Base-by-base conservation (phyloP, 495 filamentous ascomycete species). In the Cenococcum geophilum region DNA sequence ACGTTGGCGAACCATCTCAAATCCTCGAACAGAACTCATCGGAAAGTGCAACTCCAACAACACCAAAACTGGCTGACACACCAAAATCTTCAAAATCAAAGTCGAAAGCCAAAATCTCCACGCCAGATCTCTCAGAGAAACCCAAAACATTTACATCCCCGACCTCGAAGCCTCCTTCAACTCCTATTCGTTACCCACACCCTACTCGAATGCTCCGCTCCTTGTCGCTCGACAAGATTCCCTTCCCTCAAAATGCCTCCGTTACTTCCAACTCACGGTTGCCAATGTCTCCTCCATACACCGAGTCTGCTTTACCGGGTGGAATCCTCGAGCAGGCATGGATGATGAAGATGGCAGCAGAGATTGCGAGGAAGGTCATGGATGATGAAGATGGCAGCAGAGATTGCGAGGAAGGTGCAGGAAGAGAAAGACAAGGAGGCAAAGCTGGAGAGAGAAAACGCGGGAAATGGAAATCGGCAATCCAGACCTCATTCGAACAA, bases 341-440 rank as follows among this genome's bases (percentile, higher is more conserved):
- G 82, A 86, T 97, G 65, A 86, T 87, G 77, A 91, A 91, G 76
- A 88, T 98, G 74, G 92, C 92, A 5, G 82, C 83, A 49, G 92
- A 98, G 74, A 91, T 97, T 49, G 90, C 90, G 43, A 81, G 87
- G 65, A 86, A 88, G 27, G 86, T 92, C 88, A 0, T 91, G 92
- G 82, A 86, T 97, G 65, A 86, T 87, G 77, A 91, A 91, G 76
- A 88, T 98, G 74, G 92, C 92, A 5, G 82, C 83, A 49, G 92
- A 98, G 74, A 91, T 97, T 49, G 90, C 90, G 43, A 81, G 87
- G 65, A 86, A 88, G 27, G 86, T 92, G 63, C 85, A 91, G 58
- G 89, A 95, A 53, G 82, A 90, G 68, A 85, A 85, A 65, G 65
- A 71, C 27, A 60, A 64, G 52, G 77, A 80, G 14, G 47, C 21